These are phyloP conservation scores for Nemania abortiva DNA, from an alignment of 2,329 filamentous ascomycete species.

Conservation along the genomic window DNA sequence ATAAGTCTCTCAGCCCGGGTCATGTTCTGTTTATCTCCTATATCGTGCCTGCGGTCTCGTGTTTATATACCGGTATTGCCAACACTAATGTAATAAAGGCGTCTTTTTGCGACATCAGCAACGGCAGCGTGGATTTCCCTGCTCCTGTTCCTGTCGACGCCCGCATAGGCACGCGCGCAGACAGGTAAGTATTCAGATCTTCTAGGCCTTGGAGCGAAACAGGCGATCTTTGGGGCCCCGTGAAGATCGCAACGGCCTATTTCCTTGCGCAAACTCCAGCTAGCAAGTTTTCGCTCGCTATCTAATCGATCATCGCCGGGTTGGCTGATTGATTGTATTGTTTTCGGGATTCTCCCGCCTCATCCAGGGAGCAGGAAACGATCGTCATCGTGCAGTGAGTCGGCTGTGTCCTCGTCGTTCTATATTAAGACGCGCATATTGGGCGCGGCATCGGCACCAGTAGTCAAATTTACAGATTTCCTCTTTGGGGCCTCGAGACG, in stretches of 20 bases:
- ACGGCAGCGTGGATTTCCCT: neutral
- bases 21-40: neutral
- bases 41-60: neutral
- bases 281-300: neutral
- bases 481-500: neutral
- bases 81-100: neutral
- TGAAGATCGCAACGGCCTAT: neutral
- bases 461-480: neutral
- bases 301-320: neutral
- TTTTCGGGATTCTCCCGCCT: neutral
- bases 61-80: neutral
- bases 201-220: neutral
- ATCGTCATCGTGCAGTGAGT: constrained; percentile 30
- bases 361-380: constrained; percentile 21
- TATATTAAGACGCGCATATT: constrained; percentile 14
- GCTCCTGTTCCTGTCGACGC: neutral
- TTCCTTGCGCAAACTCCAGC: neutral
- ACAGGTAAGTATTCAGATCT: neutral
- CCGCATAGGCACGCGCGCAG: too few species aligned
- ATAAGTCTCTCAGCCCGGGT: neutral
- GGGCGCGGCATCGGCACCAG: neutral
- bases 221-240: neutral
- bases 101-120: neutral
- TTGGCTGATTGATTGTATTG: neutral
- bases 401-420: neutral